Conservation (phyloP, 225 moss, liverwort and hornwort species). For the Pseudisothecium myosuroides region DNA sequence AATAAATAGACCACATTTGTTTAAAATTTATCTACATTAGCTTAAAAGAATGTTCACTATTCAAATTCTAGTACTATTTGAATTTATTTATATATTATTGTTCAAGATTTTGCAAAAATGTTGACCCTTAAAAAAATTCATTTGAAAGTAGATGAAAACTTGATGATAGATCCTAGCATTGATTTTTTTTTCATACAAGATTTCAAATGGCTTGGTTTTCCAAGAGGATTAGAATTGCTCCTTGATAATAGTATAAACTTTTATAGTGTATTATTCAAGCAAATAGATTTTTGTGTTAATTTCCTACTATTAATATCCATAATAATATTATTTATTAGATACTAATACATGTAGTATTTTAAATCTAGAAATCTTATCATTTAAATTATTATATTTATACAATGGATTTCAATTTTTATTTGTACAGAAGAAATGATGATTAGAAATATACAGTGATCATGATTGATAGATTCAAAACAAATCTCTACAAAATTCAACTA, state of each 20-base stretch:
- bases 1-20: background rate
- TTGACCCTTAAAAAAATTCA: background rate
- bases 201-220: background rate
- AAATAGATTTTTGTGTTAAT: background rate
- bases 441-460: no score
- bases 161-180: background rate
- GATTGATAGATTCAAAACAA: no score
- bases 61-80: background rate
- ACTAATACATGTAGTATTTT: background rate
- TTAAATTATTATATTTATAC: background rate
- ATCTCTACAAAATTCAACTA: no score
- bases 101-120: background rate
- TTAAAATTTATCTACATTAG: background rate
- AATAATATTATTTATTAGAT: background rate
- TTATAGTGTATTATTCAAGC: background rate
- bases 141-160: background rate
- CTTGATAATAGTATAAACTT: background rate
- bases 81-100: background rate
- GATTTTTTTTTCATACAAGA: background rate
- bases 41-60: rapidly evolving
- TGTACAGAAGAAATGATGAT: no score
- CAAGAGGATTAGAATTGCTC: background rate
- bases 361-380: background rate
- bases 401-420: no score
- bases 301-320: background rate